A percentile compares a stretch with the other conserved stretches of the same genome.
phyloP scores from a whole-genome alignment of 2,329 filamentous ascomycete species.

The Apiospora aurea region DNA sequence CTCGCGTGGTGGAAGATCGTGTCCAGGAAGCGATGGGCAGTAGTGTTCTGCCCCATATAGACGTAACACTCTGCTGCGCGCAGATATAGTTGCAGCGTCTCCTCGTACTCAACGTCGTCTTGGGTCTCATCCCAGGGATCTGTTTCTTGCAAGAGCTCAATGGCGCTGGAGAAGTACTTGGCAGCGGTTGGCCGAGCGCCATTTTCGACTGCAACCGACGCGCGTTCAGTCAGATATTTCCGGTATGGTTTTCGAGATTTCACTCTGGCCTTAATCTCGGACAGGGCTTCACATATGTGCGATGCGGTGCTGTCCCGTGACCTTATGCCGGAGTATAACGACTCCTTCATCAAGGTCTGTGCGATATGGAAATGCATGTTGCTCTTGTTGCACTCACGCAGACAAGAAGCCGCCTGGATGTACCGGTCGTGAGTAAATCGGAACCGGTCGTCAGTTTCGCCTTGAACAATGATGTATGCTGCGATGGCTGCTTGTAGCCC shows the following conservation, averaged over 20 bases:
- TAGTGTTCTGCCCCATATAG: constrained; percentile 74
- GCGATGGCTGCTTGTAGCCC: constrained; percentile 85
- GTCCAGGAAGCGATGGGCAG: constrained; percentile 72
- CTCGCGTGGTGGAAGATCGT: constrained; percentile 75
- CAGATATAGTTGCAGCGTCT: constrained; percentile 82
- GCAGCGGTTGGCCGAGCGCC: constrained; percentile 83
- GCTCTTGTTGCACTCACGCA: constrained; percentile 72
- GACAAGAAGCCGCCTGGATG: constrained; percentile 73
- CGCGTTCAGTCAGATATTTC: constrained; percentile 79
- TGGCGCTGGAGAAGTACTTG: constrained; percentile 80
- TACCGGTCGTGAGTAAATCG: constrained; percentile 90
- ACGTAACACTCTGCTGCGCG: constrained; percentile 84
- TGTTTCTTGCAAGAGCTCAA: constrained; percentile 80
- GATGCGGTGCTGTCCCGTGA: constrained; percentile 76
- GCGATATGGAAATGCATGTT: constrained; percentile 94
- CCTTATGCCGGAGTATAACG: constrained; percentile 67
- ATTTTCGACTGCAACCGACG: constrained; percentile 78
- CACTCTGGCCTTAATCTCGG: constrained; percentile 75
- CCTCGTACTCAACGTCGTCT: constrained; percentile 82
- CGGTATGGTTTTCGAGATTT: constrained; percentile 70
- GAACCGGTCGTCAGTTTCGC: constrained; percentile 86
- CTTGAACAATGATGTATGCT: constrained; percentile 80
- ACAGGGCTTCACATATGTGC: constrained; percentile 80
- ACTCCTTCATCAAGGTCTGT: constrained; percentile 73
- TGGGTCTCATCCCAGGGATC: constrained; percentile 75